These are phyloP conservation scores for Metschnikowia hibisci DNA, from an alignment of 805 yeast species.

Conservation along the genomic window DNA sequence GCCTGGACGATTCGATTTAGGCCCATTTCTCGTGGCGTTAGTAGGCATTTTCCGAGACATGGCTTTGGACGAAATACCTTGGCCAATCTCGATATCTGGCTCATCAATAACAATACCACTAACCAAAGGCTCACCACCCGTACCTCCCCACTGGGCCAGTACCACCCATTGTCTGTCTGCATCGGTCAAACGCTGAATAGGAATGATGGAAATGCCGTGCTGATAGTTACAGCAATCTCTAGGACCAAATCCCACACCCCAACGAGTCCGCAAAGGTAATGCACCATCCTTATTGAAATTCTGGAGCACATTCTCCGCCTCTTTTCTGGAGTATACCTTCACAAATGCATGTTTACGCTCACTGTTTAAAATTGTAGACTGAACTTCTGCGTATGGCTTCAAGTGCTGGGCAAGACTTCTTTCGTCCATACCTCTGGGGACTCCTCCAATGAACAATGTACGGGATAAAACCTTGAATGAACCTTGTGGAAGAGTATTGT, in stretches of 20 bases:
- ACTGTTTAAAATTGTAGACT: conserved; percentile 79
- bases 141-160: conserved; percentile 94
- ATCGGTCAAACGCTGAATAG: conserved; percentile 83
- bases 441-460: conserved; percentile 92
- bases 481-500: conserved; percentile 69
- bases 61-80: conserved; percentile 89
- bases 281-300: conserved; percentile 68
- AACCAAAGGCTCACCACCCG: conserved; percentile 78
- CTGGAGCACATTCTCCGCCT: conserved; percentile 79
- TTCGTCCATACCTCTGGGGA: conserved; percentile 79
- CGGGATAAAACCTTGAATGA: conserved; percentile 80
- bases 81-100: conserved; percentile 96
- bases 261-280: conserved; percentile 73
- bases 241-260: conserved; percentile 99
- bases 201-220: conserved; percentile 84
- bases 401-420: conserved; percentile 62
- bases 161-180: conserved; percentile 90
- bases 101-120: conserved; percentile 87
- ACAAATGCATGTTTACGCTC: conserved; percentile 96
- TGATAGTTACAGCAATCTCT: conserved; percentile 97
- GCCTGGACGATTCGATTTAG: conserved; percentile 68
- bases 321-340: conserved; percentile 85
- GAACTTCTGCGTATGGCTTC: conserved; percentile 87
- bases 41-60: conserved; percentile 91
- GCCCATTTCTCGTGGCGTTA: conserved; percentile 80